A percentile compares a stretch with the other conserved stretches of the same genome.
Conservation (phyloP, 208 protist species). For the Trichomonas tenax region DNA sequence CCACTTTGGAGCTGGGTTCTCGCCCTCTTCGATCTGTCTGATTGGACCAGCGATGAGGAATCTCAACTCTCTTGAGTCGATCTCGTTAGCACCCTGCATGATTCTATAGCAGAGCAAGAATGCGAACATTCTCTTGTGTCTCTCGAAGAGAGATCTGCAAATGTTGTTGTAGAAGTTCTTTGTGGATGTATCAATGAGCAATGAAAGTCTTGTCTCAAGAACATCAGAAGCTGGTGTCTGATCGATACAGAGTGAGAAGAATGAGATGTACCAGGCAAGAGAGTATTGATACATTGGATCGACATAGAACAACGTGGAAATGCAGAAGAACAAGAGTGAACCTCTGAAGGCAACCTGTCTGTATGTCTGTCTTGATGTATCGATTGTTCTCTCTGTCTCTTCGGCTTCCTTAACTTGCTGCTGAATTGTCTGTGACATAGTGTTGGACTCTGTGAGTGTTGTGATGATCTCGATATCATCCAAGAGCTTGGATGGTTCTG, state of each 20-base stretch:
- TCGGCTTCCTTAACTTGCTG: conserved; percentile 68
- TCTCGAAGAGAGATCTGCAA: conserved; percentile 88
- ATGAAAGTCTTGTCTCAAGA: conserved; percentile 57
- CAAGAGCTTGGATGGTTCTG: conserved; percentile 71
- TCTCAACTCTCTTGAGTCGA: conserved; percentile 35
- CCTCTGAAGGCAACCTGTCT: conserved; percentile 72
- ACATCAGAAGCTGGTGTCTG: conserved; percentile 36
- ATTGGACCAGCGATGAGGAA: conserved; percentile 46
- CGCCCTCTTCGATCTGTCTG: conserved; percentile 29
- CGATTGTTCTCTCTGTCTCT: conserved; percentile 80
- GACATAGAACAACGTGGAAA: conserved; percentile 68
- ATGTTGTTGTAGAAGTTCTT: conserved; percentile 83
- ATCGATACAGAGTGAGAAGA: conserved; percentile 59
- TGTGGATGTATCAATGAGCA: conserved; percentile 76
- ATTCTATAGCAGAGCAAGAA: conserved; percentile 67
- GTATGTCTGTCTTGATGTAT: conserved; percentile 78
- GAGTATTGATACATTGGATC: conserved; percentile 71
- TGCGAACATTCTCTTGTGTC: conserved; percentile 89
- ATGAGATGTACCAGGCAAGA: conserved; percentile 68
- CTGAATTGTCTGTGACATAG: conserved; percentile 54
- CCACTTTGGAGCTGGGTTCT: conserved; percentile 61
- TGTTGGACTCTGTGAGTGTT: conserved; percentile 78
- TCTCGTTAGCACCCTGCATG: conserved; percentile 57
- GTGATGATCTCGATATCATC: conserved; percentile 90
- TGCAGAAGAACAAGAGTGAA: conserved; percentile 87